Conservation (phyloP, 179 eudicot genomes). For the Beta corolliflora region DNA sequence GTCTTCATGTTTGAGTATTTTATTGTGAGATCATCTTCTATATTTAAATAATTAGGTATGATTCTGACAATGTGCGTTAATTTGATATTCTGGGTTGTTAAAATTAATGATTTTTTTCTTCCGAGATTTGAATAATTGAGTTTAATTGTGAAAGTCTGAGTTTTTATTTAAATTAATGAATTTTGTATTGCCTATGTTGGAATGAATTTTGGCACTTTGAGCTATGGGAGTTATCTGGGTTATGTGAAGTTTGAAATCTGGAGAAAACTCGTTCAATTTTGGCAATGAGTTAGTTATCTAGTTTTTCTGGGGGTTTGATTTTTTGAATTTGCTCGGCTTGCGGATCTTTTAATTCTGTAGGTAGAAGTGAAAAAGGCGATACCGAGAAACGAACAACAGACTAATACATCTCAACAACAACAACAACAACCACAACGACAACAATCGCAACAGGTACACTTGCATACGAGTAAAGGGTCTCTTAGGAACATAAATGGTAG, state of each 20-base stretch:
- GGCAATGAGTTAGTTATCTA: background rate
- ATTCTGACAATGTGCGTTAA: background rate
- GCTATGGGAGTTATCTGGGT: too few relatives aligned
- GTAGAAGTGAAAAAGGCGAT: conserved; percentile 88
- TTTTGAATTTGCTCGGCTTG: background rate
- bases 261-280: background rate
- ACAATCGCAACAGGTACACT: conserved; percentile 24
- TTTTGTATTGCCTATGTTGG: background rate
- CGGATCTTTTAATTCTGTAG: conserved; percentile 34
- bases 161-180: background rate
- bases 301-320: background rate
- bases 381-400: conserved; percentile 59
- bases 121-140: background rate
- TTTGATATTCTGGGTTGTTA: background rate
- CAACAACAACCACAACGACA: conserved; percentile 9
- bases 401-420: conserved; percentile 15
- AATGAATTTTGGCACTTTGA: too few relatives aligned
- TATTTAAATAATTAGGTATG: background rate
- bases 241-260: background rate
- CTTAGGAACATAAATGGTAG: conserved; percentile 31
- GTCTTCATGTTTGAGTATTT: too few relatives aligned
- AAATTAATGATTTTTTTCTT: background rate
- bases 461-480: conserved; percentile 16
- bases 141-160: background rate
- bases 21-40: background rate